phyloP scores from a whole-genome alignment of 2,329 filamentous ascomycete species.

The Fusarium sp. region DNA sequence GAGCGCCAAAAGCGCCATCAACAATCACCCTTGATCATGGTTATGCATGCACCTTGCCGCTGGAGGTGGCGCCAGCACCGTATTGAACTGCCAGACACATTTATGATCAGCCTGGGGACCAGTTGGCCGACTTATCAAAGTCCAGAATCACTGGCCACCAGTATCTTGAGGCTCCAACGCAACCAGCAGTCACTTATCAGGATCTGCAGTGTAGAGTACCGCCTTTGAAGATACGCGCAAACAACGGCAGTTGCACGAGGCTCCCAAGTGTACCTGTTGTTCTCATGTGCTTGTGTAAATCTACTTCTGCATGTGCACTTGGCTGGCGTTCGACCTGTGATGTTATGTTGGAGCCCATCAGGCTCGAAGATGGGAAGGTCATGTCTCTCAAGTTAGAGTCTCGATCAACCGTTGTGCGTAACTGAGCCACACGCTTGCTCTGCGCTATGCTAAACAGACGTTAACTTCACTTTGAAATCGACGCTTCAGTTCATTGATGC shows the following conservation, averaged over 20 bases:
- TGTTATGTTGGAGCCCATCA: background rate
- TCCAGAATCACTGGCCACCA: background rate
- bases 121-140: background rate
- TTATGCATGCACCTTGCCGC: constrained; percentile 14
- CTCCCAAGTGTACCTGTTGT: background rate
- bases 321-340: background rate
- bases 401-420: background rate
- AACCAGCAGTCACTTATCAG: constrained; percentile 19
- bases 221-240: constrained; percentile 12
- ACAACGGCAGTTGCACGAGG: constrained; percentile 8
- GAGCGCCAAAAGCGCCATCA: constrained; percentile 20
- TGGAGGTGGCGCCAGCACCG: constrained; percentile 10
- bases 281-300: background rate
- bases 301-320: background rate
- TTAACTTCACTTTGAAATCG: constrained; percentile 1
- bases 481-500: constrained; percentile 11
- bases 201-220: constrained; percentile 5
- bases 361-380: background rate
- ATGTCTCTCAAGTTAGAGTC: background rate
- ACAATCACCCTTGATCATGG: constrained; percentile 23
- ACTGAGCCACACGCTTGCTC: constrained; percentile 20
- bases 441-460: constrained; percentile 12
- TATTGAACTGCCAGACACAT: constrained; percentile 7
- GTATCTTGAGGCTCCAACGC: background rate
- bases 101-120: background rate